Percentiles rank a stretch among this genome's conserved stretches.
Evolutionary conservation across 352 stramenopile species (phyloP).

Genomic region (Phytophthora chlamydospora): DNA sequence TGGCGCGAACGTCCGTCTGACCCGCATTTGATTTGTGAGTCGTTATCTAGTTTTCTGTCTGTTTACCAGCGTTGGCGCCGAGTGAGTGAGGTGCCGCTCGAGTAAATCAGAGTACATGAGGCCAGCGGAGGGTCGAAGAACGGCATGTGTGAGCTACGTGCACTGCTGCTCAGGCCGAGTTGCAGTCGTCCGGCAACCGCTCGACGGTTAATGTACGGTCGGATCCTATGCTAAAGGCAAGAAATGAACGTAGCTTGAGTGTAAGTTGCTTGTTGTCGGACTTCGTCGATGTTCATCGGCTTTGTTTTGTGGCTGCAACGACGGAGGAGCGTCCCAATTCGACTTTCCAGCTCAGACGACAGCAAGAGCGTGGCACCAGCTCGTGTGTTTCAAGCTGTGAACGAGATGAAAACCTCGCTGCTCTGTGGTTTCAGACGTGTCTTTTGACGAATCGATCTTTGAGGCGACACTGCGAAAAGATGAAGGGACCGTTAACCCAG

Average conservation of each 20-base stretch:
- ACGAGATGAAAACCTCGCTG: too few species aligned
- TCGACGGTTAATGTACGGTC: not conserved
- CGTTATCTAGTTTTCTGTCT: slow-evolving; percentile 11
- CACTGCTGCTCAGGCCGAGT: not conserved
- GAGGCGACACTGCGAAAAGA: too few species aligned
- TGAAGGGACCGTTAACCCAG: too few species aligned
- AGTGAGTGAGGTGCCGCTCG: not conserved
- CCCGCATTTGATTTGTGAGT: slow-evolving; percentile 22
- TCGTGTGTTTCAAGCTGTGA: too few species aligned
- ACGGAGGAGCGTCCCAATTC: too few species aligned
- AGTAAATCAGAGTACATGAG: slow-evolving; percentile 10
- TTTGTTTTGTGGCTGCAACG: too few species aligned
- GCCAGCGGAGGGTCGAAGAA: not conserved
- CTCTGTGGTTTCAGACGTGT: too few species aligned
- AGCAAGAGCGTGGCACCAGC: too few species aligned
- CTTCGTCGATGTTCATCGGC: too few species aligned
- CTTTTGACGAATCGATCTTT: too few species aligned
- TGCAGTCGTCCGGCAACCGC: not conserved
- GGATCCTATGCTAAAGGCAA: slow-evolving; percentile 8
- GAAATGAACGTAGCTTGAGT: slow-evolving; percentile 21
- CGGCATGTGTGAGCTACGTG: slow-evolving; percentile 11
- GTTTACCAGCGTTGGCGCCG: not conserved
- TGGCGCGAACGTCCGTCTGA: not conserved
- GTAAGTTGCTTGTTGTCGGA: not conserved
- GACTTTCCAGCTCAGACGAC: too few species aligned